These are phyloP conservation scores for Wolfiporia cocos DNA, from an alignment of 1,284 basidiomycete genomes.

Conservation along the genomic window DNA sequence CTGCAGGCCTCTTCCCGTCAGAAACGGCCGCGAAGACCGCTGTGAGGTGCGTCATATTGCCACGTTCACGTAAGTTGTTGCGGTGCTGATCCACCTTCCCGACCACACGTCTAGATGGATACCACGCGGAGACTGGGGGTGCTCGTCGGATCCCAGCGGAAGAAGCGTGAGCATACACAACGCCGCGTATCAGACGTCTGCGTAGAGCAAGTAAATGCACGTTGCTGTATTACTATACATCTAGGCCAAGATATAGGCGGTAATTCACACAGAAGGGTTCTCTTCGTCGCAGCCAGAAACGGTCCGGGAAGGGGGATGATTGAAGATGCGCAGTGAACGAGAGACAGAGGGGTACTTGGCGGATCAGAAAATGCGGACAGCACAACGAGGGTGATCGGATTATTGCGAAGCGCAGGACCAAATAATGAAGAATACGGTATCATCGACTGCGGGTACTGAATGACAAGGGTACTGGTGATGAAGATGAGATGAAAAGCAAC, in stretches of 20 bases:
- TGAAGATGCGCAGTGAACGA: constrained; percentile 17
- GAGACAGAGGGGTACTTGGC: constrained; percentile 10
- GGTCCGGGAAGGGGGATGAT: constrained; percentile 8
- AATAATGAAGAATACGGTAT: constrained; percentile 31
- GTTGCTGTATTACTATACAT: constrained; percentile 28
- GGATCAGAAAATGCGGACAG: constrained; percentile 16
- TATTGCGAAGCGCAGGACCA: constrained; percentile 21
- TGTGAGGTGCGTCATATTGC: constrained; percentile 59
- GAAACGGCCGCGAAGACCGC: constrained; percentile 89
- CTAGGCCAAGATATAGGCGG: constrained; percentile 25
- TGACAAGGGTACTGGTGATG: constrained; percentile 15
- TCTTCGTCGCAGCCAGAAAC: constrained; percentile 3
- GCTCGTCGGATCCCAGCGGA: constrained; percentile 91
- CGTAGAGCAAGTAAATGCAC: constrained; percentile 7
- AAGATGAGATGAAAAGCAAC: constrained; percentile 18
- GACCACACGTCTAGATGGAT: constrained; percentile 62
- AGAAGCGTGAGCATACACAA: constrained; percentile 95
- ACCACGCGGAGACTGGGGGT: constrained; percentile 95
- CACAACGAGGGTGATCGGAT: constrained; percentile 24
- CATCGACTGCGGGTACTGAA: constrained; percentile 24
- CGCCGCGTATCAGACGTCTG: constrained; percentile 64
- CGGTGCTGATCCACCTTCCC: constrained; percentile 1
- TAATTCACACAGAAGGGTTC: constrained; percentile 14
- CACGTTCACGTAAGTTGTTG: constrained; percentile 4
- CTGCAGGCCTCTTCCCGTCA: constrained; percentile 71